These are phyloP conservation scores for Scutellaria minor DNA, from an alignment of 257 asterid genomes.

Conservation along the genomic window DNA sequence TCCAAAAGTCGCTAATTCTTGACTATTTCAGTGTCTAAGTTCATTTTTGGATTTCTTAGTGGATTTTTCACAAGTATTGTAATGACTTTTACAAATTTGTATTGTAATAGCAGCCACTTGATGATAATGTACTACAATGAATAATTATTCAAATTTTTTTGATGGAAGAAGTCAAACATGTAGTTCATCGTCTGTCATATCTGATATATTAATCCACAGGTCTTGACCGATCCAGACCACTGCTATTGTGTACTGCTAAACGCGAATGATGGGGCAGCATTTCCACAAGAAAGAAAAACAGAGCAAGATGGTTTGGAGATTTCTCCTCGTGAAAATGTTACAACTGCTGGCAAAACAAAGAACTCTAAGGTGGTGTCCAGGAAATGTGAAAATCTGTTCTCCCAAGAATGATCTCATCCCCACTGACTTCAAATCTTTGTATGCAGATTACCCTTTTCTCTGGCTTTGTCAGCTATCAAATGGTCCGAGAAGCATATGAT, in stretches of 20 bases:
- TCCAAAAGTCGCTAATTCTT: too few relatives aligned
- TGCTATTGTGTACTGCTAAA: constrained; percentile 93
- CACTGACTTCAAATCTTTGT: constrained; percentile 17
- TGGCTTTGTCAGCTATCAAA: constrained; percentile 95
- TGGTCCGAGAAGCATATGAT: constrained; percentile 98
- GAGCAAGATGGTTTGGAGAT: constrained; percentile 46
- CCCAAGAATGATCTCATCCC: constrained; percentile 13
- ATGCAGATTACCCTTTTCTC: constrained; percentile 92
- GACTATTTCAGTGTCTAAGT: neutral
- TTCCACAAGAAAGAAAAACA: constrained; percentile 58
- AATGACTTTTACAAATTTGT: neutral
- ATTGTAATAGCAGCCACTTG: neutral
- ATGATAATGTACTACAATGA: neutral
- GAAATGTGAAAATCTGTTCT: constrained; percentile 13
- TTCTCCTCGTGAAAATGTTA: constrained; percentile 51
- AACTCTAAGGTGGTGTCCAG: constrained; percentile 66
- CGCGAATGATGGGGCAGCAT: constrained; percentile 93
- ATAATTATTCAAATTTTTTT: neutral
- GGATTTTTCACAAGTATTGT: neutral
- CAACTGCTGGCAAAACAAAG: constrained; percentile 58
- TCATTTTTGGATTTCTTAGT: constrained; percentile 11
- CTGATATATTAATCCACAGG: constrained; percentile 54
- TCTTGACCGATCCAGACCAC: constrained; percentile 92
- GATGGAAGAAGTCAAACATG: constrained; percentile 9
- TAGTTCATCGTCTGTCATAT: constrained; percentile 8